phyloP scores from a whole-genome alignment of 306 rosid genomes.

The Inga leiocalycina region DNA sequence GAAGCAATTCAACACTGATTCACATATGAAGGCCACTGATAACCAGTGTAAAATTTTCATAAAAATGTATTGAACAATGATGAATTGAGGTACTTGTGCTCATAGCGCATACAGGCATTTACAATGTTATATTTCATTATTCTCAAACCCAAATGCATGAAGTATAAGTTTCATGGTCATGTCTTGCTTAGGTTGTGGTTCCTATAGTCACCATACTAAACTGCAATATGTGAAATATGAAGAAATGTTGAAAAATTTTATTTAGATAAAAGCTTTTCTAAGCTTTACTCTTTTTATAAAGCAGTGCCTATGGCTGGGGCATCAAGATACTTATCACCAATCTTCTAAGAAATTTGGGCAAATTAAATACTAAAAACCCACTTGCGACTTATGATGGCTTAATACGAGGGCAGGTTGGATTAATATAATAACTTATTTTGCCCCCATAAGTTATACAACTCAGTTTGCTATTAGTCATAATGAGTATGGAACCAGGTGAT shows the following conservation, averaged over 20 bases:
- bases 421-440: not conserved
- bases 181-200: not conserved
- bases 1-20: conserved; percentile 9
- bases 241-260: not conserved
- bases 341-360: not conserved
- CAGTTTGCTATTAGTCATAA: not conserved
- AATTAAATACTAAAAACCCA: not conserved
- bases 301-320: not conserved
- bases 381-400: not conserved
- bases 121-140: not conserved
- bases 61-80: not conserved
- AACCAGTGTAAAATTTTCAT: not conserved
- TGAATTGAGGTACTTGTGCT: conserved; percentile 12
- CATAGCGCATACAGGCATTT: not conserved
- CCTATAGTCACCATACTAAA: not conserved
- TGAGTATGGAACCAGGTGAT: not conserved
- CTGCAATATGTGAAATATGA: not conserved
- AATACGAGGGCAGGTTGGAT: not conserved
- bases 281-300: not conserved
- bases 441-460: conserved; percentile 12
- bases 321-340: not conserved
- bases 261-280: not conserved
- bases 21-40: not conserved
- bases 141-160: not conserved
- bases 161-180: not conserved